Percentiles rank a stretch among this genome's conserved stretches.
These are phyloP conservation scores for Poa annua DNA, from an alignment of 176 grass and related monocot genomes.

Conservation along the genomic window DNA sequence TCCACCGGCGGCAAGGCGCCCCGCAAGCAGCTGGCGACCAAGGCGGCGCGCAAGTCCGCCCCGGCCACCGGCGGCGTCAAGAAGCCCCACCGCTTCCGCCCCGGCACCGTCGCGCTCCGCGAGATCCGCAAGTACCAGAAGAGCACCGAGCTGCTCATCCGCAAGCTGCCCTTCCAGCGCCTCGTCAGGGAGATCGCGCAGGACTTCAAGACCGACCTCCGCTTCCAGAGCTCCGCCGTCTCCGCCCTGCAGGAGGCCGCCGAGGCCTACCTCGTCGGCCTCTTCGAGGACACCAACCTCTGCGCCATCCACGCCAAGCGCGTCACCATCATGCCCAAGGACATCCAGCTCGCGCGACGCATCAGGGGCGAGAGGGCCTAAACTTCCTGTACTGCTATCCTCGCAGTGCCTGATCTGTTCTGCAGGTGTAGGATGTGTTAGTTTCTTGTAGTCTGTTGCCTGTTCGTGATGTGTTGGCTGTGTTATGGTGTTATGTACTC, in stretches of 20 bases:
- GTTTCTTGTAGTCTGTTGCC: neutral
- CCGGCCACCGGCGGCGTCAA: slow-evolving; percentile 69
- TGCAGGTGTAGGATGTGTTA: neutral
- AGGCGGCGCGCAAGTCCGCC: slow-evolving; percentile 66
- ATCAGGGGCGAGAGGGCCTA: slow-evolving; percentile 72
- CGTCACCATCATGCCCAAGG: slow-evolving; percentile 85
- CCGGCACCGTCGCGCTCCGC: slow-evolving; percentile 66
- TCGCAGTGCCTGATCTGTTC: neutral
- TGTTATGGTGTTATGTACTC: neutral
- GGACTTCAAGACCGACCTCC: slow-evolving; percentile 74
- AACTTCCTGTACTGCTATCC: no score
- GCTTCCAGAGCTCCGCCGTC: slow-evolving; percentile 68
- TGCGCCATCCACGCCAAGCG: slow-evolving; percentile 82
- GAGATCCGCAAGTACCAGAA: slow-evolving; percentile 90
- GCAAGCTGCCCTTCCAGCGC: slow-evolving; percentile 74
- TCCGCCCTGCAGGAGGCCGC: slow-evolving; percentile 67
- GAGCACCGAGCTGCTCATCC: slow-evolving; percentile 80
- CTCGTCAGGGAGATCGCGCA: slow-evolving; percentile 48
- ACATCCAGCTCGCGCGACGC: slow-evolving; percentile 65
- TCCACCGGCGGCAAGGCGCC: slow-evolving; percentile 74
- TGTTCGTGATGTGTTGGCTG: neutral
- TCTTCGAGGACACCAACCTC: slow-evolving; percentile 75
- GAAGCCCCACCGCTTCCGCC: slow-evolving; percentile 78
- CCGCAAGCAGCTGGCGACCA: slow-evolving; percentile 65
- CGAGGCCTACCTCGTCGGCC: slow-evolving; percentile 64